phyloP scores from a whole-genome alignment of 192 early-diverging fungal genomes.

The Thamnidium elegans region DNA sequence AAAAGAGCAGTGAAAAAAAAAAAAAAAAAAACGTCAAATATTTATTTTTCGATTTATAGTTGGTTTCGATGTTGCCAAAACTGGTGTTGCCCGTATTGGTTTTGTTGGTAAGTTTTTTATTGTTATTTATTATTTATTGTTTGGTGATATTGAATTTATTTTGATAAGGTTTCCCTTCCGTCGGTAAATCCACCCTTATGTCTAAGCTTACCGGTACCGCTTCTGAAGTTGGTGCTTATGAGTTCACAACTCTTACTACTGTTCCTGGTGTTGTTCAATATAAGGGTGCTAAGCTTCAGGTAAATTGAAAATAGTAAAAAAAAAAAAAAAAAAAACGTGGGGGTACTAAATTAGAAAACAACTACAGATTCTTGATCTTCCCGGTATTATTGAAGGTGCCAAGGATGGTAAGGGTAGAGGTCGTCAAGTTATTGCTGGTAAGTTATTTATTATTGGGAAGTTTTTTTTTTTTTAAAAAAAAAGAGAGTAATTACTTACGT shows the following conservation, averaged over 20 bases:
- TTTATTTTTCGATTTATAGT: slow-evolving; percentile 39
- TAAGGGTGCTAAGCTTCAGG: slow-evolving; percentile 96
- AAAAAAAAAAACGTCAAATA: background rate
- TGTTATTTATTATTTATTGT: background rate
- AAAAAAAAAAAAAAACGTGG: background rate
- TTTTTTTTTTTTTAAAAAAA: background rate
- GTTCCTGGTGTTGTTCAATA: slow-evolving; percentile 95
- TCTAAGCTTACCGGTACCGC: slow-evolving; percentile 94
- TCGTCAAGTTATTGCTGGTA: slow-evolving; percentile 52
- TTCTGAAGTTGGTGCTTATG: slow-evolving; percentile 94
- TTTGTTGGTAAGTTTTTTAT: slow-evolving; percentile 59
- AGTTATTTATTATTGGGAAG: slow-evolving; percentile 31
- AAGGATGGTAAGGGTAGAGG: slow-evolving; percentile 99
- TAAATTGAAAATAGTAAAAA: slow-evolving; percentile 5
- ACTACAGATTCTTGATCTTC: slow-evolving; percentile 86
- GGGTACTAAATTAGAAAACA: background rate
- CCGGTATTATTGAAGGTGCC: slow-evolving; percentile 97
- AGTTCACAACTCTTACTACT: slow-evolving; percentile 99
- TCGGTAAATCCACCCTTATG: slow-evolving; percentile 98
- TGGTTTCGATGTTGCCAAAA: slow-evolving; percentile 98
- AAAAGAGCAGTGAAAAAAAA: background rate
- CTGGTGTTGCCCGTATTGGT: slow-evolving; percentile 97
- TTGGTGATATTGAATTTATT: background rate
- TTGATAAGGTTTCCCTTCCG: slow-evolving; percentile 84
- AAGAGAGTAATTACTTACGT: background rate